phyloP scores from a whole-genome alignment of 2,329 filamentous ascomycete genomes.

The Dactylellina sp. region DNA sequence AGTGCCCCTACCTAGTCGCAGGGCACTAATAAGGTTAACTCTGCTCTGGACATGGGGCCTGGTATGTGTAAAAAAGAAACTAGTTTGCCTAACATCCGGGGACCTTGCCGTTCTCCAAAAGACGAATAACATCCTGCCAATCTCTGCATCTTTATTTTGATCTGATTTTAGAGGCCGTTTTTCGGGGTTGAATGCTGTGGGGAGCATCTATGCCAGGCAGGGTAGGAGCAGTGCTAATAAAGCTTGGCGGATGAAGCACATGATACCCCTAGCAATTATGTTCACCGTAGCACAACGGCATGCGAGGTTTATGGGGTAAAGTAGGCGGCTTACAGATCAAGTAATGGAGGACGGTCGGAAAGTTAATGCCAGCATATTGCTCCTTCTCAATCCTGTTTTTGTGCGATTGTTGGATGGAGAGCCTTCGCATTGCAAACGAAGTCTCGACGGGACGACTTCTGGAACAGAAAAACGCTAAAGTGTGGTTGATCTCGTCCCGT shows the following conservation, averaged over 20 bases:
- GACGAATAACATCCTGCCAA: slow-evolving; percentile 30
- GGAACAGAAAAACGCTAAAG: neutral
- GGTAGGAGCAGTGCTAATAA: slow-evolving; percentile 49
- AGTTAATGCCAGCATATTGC: slow-evolving; percentile 2
- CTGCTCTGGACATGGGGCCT: slow-evolving; percentile 44
- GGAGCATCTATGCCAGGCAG: slow-evolving; percentile 52
- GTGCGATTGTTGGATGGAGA: slow-evolving; percentile 19
- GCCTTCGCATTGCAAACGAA: slow-evolving; percentile 11
- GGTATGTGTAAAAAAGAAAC: slow-evolving; percentile 53
- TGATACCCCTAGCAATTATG: slow-evolving; percentile 39
- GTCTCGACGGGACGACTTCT: neutral
- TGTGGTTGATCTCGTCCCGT: slow-evolving; percentile 36
- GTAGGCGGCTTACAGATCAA: slow-evolving; percentile 16
- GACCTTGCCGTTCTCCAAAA: slow-evolving; percentile 3
- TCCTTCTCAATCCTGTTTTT: slow-evolving; percentile 41
- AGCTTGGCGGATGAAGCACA: slow-evolving; percentile 53
- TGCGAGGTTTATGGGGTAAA: slow-evolving; percentile 12
- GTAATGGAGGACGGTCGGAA: slow-evolving; percentile 8
- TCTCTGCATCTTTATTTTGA: slow-evolving; percentile 39
- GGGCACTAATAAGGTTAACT: slow-evolving; percentile 55
- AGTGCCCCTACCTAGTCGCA: slow-evolving; percentile 29
- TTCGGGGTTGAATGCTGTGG: slow-evolving; percentile 36
- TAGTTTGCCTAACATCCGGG: slow-evolving; percentile 41
- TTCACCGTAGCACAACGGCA: slow-evolving; percentile 32
- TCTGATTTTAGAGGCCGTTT: slow-evolving; percentile 10